Conservation (phyloP, 2,329 filamentous ascomycete species). For the Aspergillus piperis region DNA sequence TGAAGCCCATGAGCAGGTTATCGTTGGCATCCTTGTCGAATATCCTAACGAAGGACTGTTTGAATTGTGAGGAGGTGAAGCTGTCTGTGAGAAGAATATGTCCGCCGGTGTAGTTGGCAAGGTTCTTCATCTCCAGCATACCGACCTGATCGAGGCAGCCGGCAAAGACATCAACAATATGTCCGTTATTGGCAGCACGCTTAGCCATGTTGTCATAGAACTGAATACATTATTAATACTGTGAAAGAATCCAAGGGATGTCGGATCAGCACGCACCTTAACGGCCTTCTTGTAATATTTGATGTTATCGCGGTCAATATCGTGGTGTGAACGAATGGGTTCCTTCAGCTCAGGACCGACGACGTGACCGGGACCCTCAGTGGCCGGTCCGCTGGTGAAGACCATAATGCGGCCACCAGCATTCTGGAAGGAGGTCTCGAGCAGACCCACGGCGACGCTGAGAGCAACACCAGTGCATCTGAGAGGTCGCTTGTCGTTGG, state of each 20-base stretch:
- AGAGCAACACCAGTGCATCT: constrained; percentile 96
- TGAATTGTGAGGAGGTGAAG: constrained; percentile 99
- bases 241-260: neutral
- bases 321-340: constrained; percentile 95
- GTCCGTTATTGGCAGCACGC: constrained; percentile 91
- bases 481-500: constrained; percentile 85
- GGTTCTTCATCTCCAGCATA: constrained; percentile 94
- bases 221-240: constrained; percentile 47
- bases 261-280: constrained; percentile 63
- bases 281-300: constrained; percentile 99
- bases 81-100: constrained; percentile 99
- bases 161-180: constrained; percentile 96
- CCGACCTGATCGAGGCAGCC: constrained; percentile 97
- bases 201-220: constrained; percentile 96
- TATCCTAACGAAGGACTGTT: constrained; percentile 93
- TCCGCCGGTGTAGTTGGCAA: constrained; percentile 93
- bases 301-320: constrained; percentile 97
- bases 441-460: constrained; percentile 86
- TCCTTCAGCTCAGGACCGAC: constrained; percentile 94
- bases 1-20: constrained; percentile 97
- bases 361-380: constrained; percentile 94
- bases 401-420: constrained; percentile 95
- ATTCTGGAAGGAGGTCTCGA: constrained; percentile 95
- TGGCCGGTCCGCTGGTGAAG: constrained; percentile 91
- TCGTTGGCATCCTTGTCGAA: constrained; percentile 97